Evolutionary conservation across 345 rosid species (phyloP).

Genomic region (Abelmoschus esculentus): DNA sequence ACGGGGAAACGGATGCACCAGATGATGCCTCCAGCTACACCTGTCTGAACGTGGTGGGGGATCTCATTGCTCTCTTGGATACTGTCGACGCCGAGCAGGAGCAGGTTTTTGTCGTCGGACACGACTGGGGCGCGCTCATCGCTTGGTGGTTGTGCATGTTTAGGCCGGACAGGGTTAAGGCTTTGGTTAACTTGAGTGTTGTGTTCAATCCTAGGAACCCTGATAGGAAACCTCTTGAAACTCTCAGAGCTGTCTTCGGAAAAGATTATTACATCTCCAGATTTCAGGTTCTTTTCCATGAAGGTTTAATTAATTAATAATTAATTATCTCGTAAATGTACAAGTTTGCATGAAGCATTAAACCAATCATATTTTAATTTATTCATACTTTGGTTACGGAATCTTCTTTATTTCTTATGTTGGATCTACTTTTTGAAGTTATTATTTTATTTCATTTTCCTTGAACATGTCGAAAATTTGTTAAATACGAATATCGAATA

Average conservation of each 20-base stretch:
- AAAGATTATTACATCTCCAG: constrained; percentile 76
- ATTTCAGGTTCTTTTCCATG: constrained; percentile 45
- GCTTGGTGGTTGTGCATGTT: constrained; percentile 57
- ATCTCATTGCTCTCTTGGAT: constrained; percentile 42
- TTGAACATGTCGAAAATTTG: neutral
- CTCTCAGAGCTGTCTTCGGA: constrained; percentile 37
- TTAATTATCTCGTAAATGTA: neutral
- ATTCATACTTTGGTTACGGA: neutral
- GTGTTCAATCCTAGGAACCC: constrained; percentile 47
- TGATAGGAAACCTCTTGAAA: constrained; percentile 37
- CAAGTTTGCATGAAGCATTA: neutral
- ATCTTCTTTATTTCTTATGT: neutral
- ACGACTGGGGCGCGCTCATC: constrained; percentile 65
- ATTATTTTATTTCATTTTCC: neutral
- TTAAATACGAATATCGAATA: neutral
- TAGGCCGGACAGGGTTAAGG: constrained; percentile 57
- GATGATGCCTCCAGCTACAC: constrained; percentile 36
- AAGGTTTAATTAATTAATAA: neutral
- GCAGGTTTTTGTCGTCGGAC: constrained; percentile 52
- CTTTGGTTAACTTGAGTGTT: constrained; percentile 53
- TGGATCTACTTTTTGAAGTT: neutral
- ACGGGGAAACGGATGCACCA: constrained; percentile 69
- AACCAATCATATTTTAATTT: neutral
- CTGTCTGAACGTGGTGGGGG: constrained; percentile 45
- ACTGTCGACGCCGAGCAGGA: constrained; percentile 26